phyloP scores from a whole-genome alignment of 176 grass and related monocot genomes.

The Ensete glaucum region DNA sequence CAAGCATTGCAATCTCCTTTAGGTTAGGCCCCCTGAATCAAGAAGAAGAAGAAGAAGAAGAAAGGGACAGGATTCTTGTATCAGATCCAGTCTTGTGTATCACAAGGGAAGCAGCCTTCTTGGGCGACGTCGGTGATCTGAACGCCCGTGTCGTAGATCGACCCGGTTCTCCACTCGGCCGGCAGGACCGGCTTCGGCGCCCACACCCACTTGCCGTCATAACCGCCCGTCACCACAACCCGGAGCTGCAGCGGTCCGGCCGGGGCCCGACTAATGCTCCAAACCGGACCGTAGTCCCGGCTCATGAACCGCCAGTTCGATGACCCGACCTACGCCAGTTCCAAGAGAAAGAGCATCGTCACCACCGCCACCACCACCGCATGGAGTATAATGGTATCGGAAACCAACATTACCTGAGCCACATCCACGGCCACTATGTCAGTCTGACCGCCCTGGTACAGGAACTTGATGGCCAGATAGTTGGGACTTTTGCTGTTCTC shows the following conservation, averaged over 20 bases:
- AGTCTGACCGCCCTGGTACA: slow-evolving; percentile 91
- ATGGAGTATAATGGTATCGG: no score
- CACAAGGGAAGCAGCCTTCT: slow-evolving; percentile 8
- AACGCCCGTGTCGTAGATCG: slow-evolving; percentile 13
- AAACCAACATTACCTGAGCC: slow-evolving; percentile 37
- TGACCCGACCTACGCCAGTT: slow-evolving; percentile 38
- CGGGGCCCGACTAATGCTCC: slow-evolving; percentile 65
- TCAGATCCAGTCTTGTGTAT: slow-evolving; percentile 1
- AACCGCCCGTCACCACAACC: slow-evolving; percentile 78
- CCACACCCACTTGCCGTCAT: slow-evolving; percentile 43
- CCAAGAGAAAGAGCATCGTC: not conserved
- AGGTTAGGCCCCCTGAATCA: not conserved
- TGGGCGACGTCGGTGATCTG: slow-evolving; percentile 13
- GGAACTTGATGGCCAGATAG: slow-evolving; percentile 55
- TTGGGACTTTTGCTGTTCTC: slow-evolving; percentile 33
- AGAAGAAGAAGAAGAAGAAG: not conserved
- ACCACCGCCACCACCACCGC: no score
- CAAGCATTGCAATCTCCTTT: not conserved
- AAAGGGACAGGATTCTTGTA: not conserved
- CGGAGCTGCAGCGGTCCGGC: slow-evolving; percentile 69
- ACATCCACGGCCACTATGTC: slow-evolving; percentile 93
- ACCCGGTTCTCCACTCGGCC: slow-evolving; percentile 7
- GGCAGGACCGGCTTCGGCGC: slow-evolving; percentile 2
- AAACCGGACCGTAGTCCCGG: slow-evolving; percentile 64
- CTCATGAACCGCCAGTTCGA: slow-evolving; percentile 72